Evolutionary conservation across 2,329 filamentous ascomycete genomes (phyloP), one percentile per base, ranked within the genome.

Genomic region (Colletotrichum karsti): DNA sequence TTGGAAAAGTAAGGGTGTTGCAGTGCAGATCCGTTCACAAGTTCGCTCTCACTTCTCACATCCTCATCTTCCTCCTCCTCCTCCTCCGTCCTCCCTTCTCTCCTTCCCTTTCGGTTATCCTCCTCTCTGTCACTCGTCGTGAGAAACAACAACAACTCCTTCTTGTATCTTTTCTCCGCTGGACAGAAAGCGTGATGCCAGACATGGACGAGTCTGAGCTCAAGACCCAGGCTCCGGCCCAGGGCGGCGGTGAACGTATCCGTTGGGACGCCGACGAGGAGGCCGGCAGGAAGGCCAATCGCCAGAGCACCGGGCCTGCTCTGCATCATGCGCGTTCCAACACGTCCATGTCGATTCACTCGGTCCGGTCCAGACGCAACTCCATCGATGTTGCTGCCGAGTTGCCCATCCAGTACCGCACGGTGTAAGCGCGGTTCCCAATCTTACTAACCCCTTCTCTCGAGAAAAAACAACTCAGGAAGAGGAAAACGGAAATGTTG

Each of bases 321-420:
- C 51, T 69, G 15, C 74, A 72, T 46, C 64, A 22, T 48, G 69
- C 71, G 4, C 72, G 72, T 13, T 82, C 81, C 1, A 74, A 59
- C 24, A 77, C 80, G 42, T 83, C 81, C 2, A 75, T 84, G 72
- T 82, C 80, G 44, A 82, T 83, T 64, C 79, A 77, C 58, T 80
- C 80, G 50, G 74, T 79, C 26, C 77, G 75, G 37, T 80, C 79
- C 6, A 74, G 77, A 20, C 77, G 77, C 42, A 76, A 77, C 54
- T 72, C 74, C 55, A 79, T 84, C 30, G 81, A 84, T 62, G 81
- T 80, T 5, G 73, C 77, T 2, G 76, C 80, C 13, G 78, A 77
- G 3, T 75, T 87, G 54, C 85, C 85, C n/a, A 85, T 87, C 59
- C 83, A 87, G 69, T 88, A 88, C 72, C 83, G 85, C 48, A 87